Percentiles rank a stretch among this genome's conserved stretches.
phyloP scores from a whole-genome alignment of 352 stramenopile species.

The Globisporangium solare region DNA sequence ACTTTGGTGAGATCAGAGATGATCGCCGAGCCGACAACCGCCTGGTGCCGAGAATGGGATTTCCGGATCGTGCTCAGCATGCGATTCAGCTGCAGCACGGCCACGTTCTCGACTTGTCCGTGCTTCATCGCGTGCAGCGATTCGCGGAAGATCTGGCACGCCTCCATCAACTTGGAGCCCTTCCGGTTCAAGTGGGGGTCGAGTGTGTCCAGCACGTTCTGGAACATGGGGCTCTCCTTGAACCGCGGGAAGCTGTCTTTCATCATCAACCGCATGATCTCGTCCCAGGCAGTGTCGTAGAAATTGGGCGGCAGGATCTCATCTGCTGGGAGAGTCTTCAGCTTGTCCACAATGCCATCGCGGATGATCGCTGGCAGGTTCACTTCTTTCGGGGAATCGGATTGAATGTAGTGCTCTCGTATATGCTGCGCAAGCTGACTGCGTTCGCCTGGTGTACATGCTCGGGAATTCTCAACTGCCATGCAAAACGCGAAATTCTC shows the following conservation, averaged over 20 bases:
- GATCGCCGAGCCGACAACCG: conserved; percentile 12
- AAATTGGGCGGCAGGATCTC: conserved; percentile 33
- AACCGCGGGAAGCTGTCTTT: conserved; percentile 80
- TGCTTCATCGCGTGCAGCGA: conserved; percentile 56
- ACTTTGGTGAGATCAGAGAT: conserved; percentile 17
- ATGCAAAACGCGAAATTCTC: conserved; percentile 78
- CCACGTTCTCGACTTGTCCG: conserved; percentile 48
- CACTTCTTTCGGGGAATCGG: conserved; percentile 56
- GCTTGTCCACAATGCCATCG: conserved; percentile 31
- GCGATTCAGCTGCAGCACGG: conserved; percentile 42
- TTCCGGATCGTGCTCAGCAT: conserved; percentile 72
- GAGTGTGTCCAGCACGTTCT: conserved; percentile 54
- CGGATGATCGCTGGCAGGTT: conserved; percentile 64
- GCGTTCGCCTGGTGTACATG: conserved; percentile 19
- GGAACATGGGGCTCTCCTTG: conserved; percentile 69
- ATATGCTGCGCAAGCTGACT: conserved; percentile 36
- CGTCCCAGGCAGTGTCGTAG: conserved; percentile 54
- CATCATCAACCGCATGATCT: conserved; percentile 80
- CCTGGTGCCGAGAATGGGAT: conserved; percentile 42
- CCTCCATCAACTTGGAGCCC: conserved; percentile 53
- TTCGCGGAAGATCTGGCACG: conserved; percentile 71
- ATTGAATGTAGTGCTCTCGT: conserved; percentile 50
- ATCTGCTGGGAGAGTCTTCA: conserved; percentile 19
- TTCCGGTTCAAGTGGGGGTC: conserved; percentile 62
- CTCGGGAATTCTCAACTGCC: conserved; percentile 55